Conservation (phyloP, 192 early-diverging fungal species). For the Coemansia sp. region DNA sequence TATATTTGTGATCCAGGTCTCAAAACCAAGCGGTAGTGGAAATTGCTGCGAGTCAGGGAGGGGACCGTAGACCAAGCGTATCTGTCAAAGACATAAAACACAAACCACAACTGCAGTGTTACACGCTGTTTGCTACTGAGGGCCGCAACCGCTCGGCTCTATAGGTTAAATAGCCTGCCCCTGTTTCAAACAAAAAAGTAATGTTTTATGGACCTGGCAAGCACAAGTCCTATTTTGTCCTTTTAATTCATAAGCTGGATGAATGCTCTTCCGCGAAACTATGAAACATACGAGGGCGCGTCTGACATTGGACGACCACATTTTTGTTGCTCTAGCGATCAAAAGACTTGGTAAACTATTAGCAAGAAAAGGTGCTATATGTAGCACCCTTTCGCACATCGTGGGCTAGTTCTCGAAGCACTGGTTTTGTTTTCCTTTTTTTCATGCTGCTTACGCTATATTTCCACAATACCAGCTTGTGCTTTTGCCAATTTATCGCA, state of each 20-base stretch:
- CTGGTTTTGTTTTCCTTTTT: neutral
- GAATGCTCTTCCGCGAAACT: too few relatives aligned
- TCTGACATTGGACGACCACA: neutral
- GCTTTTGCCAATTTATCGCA: neutral
- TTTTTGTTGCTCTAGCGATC: neutral
- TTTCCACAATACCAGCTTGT: neutral
- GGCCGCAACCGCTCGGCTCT: neutral
- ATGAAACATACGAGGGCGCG: neutral
- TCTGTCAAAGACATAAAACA: neutral
- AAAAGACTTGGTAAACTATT: neutral
- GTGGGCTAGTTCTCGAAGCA: neutral
- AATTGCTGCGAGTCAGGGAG: neutral
- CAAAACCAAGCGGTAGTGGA: too few relatives aligned
- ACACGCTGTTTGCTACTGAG: neutral
- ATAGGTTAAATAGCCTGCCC: neutral
- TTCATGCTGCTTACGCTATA: neutral
- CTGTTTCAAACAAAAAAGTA: slow-evolving; percentile 1
- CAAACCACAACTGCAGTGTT: neutral
- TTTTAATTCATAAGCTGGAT: neutral
- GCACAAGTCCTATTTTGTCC: neutral
- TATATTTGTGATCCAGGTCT: neutral
- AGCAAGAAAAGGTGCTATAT: neutral
- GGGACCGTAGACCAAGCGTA: neutral
- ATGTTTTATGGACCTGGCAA: neutral
- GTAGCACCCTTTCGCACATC: neutral